Base-by-base conservation (phyloP, 2,329 filamentous ascomycete species). In the Podosphaera xanthii region DNA sequence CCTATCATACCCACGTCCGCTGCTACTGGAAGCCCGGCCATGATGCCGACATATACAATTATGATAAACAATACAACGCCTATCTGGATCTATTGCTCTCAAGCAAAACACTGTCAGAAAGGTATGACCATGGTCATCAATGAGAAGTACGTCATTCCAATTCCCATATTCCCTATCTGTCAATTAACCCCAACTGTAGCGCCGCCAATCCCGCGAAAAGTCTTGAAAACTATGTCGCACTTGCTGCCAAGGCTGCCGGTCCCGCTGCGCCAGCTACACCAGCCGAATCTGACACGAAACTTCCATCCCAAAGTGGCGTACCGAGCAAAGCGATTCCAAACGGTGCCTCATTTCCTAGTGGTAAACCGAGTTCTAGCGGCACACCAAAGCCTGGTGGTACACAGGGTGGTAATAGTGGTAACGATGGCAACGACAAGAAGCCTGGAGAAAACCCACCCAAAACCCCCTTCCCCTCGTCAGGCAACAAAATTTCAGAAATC, bases 31-130 rank as follows among this genome's bases (percentile, higher is more conserved):
- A 33, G 9, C 34, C 7, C 31, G 8, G 34, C 6, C 34, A 54
- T 35, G 10, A 76, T 81, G 61, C 79, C 84, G 35, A 82, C 82
- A 59, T 92, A 82, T 72, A 87, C 83, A 60, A 74, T 91, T 66
- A 76, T 76, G 69, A 73, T 92, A 70, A 83, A 82, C 67, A 75
- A 81, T 70, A 79, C 76, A 52, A 83, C 77, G 59, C 86, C 87
- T 36, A 75, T 90, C 63, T 92, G 87, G 86, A 73, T 86, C 63
- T 91, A 84, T 76, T 91, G 86, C 72, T 81, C 80, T 36, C 83
- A 88, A 70, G 81, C 69, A 53, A 79, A 76, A 67, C 87, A 92
- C 73, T 92, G 86, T 71, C 79, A 88, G 60, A 61, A 58, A 4
- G 68, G 68, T 3, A 70, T 70, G 68, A 62, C 62, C 14, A 65